Conservation (phyloP, 1,139 yeast genomes). For the Scheffersomyces stambukii region DNA sequence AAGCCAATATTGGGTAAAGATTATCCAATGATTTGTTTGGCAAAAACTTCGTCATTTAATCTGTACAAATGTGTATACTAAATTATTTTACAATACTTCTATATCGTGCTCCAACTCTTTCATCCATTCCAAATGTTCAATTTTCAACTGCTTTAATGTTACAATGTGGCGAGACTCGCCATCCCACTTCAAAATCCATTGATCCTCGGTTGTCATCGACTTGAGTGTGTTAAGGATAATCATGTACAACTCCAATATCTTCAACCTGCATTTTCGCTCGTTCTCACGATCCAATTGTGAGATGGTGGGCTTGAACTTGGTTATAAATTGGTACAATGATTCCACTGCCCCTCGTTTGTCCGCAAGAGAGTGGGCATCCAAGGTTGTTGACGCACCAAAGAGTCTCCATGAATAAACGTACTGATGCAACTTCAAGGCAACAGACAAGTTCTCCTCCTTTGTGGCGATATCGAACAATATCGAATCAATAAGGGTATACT, state of each 20-base stretch:
- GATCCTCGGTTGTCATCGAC: constrained; percentile 46
- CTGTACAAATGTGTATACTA: constrained; percentile 2
- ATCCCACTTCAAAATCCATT: constrained; percentile 46
- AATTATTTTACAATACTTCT: constrained; percentile 7
- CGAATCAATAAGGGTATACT: constrained; percentile 34
- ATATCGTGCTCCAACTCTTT: constrained; percentile 26
- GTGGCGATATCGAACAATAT: constrained; percentile 38
- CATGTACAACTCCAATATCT: constrained; percentile 41
- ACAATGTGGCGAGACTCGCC: constrained; percentile 18
- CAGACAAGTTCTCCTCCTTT: constrained; percentile 28
- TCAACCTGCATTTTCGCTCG: constrained; percentile 30
- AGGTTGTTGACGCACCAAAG: constrained; percentile 27
- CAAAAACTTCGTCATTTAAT: constrained; percentile 2
- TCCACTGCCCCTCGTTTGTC: constrained; percentile 57
- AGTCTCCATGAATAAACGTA: constrained; percentile 55
- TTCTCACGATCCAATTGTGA: constrained; percentile 5
- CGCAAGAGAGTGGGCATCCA: constrained; percentile 9
- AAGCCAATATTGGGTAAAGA: constrained; percentile 64
- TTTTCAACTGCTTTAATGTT: constrained; percentile 25
- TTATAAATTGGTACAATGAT: constrained; percentile 51
- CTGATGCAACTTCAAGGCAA: constrained; percentile 47
- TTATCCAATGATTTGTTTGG: background rate
- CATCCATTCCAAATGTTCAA: constrained; percentile 35
- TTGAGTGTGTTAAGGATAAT: constrained; percentile 47
- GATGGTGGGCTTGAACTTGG: constrained; percentile 30